Conservation (phyloP, 129 eudicot species). For the Flaveria robusta region DNA sequence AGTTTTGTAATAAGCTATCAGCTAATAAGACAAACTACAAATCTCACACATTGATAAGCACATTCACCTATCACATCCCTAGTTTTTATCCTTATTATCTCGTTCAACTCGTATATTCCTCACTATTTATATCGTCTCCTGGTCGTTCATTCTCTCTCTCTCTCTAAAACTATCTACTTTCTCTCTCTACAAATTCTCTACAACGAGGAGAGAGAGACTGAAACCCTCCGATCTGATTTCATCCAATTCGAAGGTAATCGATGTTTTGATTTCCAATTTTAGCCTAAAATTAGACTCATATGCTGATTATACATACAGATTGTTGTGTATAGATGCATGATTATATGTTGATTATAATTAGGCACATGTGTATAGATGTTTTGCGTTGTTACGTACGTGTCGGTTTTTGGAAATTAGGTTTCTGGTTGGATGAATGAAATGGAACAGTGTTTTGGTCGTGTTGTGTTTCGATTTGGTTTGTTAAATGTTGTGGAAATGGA, state of each 20-base stretch:
- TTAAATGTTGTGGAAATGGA: constrained; percentile 3
- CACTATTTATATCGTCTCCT: constrained; percentile 44
- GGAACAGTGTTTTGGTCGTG: background rate
- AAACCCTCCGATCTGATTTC: constrained; percentile 58
- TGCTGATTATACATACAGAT: constrained; percentile 19
- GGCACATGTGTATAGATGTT: background rate
- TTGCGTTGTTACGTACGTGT: constrained; percentile 6
- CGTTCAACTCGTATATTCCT: constrained; percentile 31
- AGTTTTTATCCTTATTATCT: background rate
- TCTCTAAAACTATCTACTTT: constrained; percentile 33
- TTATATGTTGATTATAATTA: constrained; percentile 5
- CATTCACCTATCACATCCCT: too few species aligned
- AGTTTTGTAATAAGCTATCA: too few species aligned
- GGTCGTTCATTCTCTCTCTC: constrained; percentile 29
- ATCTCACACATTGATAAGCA: too few species aligned
- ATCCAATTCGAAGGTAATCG: constrained; percentile 36
- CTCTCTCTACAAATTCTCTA: constrained; percentile 45
- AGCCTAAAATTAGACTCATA: constrained; percentile 15
- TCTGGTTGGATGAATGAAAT: constrained; percentile 16
- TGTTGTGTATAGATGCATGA: constrained; percentile 25
- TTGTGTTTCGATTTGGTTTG: background rate
- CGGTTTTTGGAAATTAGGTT: constrained; percentile 34
- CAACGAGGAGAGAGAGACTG: constrained; percentile 40
- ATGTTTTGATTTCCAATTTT: constrained; percentile 34
- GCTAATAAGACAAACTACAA: too few species aligned